Evolutionary conservation across 352 stramenopile genomes (phyloP), one percentile per base, ranked within the genome.

Genomic region (Pythium aristosporum): DNA sequence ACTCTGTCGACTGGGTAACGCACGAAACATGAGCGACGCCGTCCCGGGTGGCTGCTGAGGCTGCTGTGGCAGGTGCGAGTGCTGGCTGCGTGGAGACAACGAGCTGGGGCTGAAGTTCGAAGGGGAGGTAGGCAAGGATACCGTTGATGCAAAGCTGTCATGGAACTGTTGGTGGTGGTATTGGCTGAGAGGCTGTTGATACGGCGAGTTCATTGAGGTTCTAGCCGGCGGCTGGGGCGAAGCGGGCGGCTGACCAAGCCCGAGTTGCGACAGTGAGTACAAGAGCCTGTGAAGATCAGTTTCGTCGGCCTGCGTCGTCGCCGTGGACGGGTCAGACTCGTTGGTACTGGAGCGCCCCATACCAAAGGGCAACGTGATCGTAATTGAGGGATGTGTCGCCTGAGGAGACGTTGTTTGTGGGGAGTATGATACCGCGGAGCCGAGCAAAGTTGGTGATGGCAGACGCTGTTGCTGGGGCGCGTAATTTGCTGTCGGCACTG

Each of bases 271-370:
- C 30, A 89, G 63, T 8, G 80, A 88, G 56, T 87, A 87, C 11
- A 90, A 51, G 8, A 90, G 68, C 34, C 85, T 90, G 70, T 87
- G 79, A 5, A 90, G 67, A 56, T 90, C 81, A 2, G 63, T 48
- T 28, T 65, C 63, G 28, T 70, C 63, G 18, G 52, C 47, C 44
- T 52, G 37, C 18, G 71, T 76, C 18, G 68, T 43, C 16, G 71
- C 51, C 0, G 73, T 87, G 8, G 79, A 89, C 20, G 67, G 32
- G 20, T 75, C 64, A 1, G 79, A 88, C 5, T 83, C 71, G 41
- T 66, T 67, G 48, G 73, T 85, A 12, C 63, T 73, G 61, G 78
- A 79, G n/a, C 83, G 61, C 4, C 32, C 50, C 32, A 82, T 77
- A 21, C 74, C 69, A n/a, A 72, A 72, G 28, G 70, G 72, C 6